A percentile compares a stretch with the other conserved stretches of the same genome.
Evolutionary conservation across 441 rosid species (phyloP).

Genomic region (Erodium moschatum): DNA sequence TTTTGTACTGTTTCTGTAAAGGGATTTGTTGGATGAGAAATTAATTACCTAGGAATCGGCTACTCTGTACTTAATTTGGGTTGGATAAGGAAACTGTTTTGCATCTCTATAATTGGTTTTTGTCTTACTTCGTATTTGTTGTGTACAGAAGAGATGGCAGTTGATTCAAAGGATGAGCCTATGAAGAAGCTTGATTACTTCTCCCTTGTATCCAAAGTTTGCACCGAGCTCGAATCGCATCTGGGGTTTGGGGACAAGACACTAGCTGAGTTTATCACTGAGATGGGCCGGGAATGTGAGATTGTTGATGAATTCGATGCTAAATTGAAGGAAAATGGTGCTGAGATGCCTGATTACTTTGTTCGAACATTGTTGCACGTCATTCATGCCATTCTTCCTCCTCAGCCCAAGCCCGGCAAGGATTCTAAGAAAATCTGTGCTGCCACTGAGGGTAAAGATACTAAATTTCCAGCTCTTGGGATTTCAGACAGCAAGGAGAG

Average conservation of each 20-base stretch:
- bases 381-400: constrained; percentile 64
- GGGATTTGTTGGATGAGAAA: neutral
- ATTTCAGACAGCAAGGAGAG: constrained; percentile 55
- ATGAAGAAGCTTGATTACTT: constrained; percentile 51
- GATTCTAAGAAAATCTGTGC: constrained; percentile 17
- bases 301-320: constrained; percentile 51
- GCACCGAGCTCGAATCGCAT: constrained; percentile 66
- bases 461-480: constrained; percentile 50
- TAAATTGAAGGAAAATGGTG: constrained; percentile 48
- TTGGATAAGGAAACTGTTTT: neutral
- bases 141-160: constrained; percentile 10
- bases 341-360: constrained; percentile 70
- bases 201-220: constrained; percentile 73
- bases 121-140: neutral
- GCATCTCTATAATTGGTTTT: no score
- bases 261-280: constrained; percentile 62
- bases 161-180: constrained; percentile 27
- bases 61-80: neutral
- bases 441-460: constrained; percentile 20
- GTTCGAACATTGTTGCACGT: constrained; percentile 49
- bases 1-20: neutral
- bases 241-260: constrained; percentile 58
- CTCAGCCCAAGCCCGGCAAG: constrained; percentile 30
- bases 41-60: neutral
- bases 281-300: constrained; percentile 42